Evolutionary conservation across 2,329 filamentous ascomycete species (phyloP).

Genomic region (Pyrenophora seminiperda): DNA sequence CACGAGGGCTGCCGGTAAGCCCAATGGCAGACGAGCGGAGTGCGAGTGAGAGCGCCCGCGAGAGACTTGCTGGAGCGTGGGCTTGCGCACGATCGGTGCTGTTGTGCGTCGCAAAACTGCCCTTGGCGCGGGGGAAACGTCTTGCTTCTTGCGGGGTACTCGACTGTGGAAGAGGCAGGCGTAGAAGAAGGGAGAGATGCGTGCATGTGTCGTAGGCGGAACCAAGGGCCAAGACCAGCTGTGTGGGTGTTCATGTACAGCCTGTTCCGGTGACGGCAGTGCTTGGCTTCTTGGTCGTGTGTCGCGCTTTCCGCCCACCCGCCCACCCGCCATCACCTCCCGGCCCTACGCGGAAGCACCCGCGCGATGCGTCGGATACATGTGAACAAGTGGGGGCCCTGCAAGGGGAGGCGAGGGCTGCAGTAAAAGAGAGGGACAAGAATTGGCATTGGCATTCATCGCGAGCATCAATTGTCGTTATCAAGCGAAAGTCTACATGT

Average conservation of each 20-base stretch:
- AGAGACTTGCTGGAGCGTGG: conserved; percentile 31
- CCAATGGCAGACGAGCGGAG: conserved; percentile 26
- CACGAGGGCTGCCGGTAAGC: conserved; percentile 27
- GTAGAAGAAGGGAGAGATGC: not conserved
- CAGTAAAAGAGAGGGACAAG: not conserved
- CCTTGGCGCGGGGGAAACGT: conserved; percentile 43
- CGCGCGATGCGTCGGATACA: conserved; percentile 6
- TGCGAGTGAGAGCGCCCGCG: conserved; percentile 19
- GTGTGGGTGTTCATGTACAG: conserved; percentile 9
- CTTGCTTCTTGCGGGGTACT: conserved; percentile 20
- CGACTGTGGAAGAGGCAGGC: conserved; percentile 4
- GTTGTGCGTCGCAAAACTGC: conserved; percentile 29
- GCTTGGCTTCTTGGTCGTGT: conserved; percentile 35
- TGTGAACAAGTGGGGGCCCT: not conserved
- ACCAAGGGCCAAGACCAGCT: not conserved
- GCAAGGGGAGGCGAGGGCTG: no score
- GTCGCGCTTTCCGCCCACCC: conserved; percentile 18
- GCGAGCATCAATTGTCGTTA: conserved; percentile 10
- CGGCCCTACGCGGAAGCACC: conserved; percentile 15
- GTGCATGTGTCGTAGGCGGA: not conserved
- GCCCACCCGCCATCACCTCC: conserved; percentile 12
- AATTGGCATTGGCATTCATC: not conserved
- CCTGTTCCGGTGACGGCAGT: conserved; percentile 22
- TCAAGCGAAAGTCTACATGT: conserved; percentile 23
- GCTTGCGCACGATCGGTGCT: conserved; percentile 32